Base-by-base conservation (phyloP, 441 rosid genomes). In the Melastoma candidum region DNA sequence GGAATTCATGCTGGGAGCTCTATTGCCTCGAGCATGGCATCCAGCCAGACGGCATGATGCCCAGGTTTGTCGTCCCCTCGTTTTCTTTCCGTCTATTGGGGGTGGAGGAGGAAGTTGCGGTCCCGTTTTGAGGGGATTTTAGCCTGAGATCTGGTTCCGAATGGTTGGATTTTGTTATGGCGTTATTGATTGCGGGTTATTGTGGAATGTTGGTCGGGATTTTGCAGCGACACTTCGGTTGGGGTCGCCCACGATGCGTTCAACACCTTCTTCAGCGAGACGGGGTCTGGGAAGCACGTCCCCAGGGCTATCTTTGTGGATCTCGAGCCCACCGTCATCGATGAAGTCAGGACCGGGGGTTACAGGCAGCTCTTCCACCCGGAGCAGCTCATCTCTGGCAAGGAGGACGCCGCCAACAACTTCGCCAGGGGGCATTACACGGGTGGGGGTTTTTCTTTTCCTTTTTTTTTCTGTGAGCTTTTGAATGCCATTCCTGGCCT, bases 181-280 rank as follows among this genome's bases (percentile, higher is more conserved):
- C 41, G 44, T 9, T 11, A 10, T 0, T 46, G 24, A 9, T 44
- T 52, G 25, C 41, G 13, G 39, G 11, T 2, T n/a, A n/a, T 36
- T 10, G 51, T 14, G 8, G 7, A 50, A 26, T 43, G 3, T 56
- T 36, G 41, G 41, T 36, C 22, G 22, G 41, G 55, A 27, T 44
- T 29, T 58, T 32, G 70, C 79, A 88, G 97, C 66, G 97, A 88
- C 61, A 45, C 76, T 7, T 54, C 97, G 1, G 71, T 75, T 0
- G 97, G 95, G 0, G 77, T 72, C n/a, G 82, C 75, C 2, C 81
- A 76, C 60, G 97, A 88, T 70, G 95, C 95, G 3, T 88, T 88
- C 82, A 88, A 88, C 62, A 88, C 97, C 32, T 88, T 88, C 89
- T 88, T 88, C 60, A 88, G 97, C 44, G 97, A 88, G 73, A 88